Percentiles rank a stretch among this genome's conserved stretches.
These are phyloP conservation scores for Debaryomyces tyrocola DNA, from an alignment of 805 yeast genomes.

Conservation along the genomic window DNA sequence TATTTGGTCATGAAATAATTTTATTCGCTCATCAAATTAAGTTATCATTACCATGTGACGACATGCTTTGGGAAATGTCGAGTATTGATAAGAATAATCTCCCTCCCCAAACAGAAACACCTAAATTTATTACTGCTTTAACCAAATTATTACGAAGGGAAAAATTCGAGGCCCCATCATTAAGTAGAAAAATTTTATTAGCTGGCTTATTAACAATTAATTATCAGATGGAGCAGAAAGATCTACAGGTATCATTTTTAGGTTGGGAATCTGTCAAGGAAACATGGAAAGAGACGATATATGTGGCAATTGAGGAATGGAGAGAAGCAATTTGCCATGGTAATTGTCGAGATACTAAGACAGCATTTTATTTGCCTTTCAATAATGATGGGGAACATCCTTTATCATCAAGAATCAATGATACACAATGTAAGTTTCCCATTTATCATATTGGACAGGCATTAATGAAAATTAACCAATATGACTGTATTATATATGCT, in stretches of 20 bases:
- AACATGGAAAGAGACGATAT: slow-evolving; percentile 19
- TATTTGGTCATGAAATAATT: slow-evolving; percentile 27
- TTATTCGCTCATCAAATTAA: slow-evolving; percentile 24
- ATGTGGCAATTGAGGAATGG: slow-evolving; percentile 20
- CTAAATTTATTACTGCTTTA: slow-evolving; percentile 20
- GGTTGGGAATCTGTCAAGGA: slow-evolving; percentile 16
- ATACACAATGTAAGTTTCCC: slow-evolving; percentile 16
- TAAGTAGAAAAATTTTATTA: slow-evolving; percentile 17
- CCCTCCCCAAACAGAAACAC: slow-evolving; percentile 12
- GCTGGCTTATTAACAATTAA: slow-evolving; percentile 17
- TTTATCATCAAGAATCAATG: slow-evolving; percentile 8
- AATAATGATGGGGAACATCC: slow-evolving; percentile 7
- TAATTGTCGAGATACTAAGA: slow-evolving; percentile 16
- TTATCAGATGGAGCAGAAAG: slow-evolving; percentile 17
- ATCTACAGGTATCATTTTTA: slow-evolving; percentile 18
- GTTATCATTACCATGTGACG: slow-evolving; percentile 24
- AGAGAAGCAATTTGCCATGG: slow-evolving; percentile 15
- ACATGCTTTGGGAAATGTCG: slow-evolving; percentile 21
- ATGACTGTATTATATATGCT: slow-evolving; percentile 27
- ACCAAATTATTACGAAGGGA: slow-evolving; percentile 18
- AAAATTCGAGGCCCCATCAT: slow-evolving; percentile 15
- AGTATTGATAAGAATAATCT: slow-evolving; percentile 9
- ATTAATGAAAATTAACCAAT: slow-evolving; percentile 22
- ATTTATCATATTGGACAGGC: slow-evolving; percentile 23
- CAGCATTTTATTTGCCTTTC: slow-evolving; percentile 9